phyloP scores from a whole-genome alignment of 1,139 yeast species.

The Protomyces arabidopsidicola region DNA sequence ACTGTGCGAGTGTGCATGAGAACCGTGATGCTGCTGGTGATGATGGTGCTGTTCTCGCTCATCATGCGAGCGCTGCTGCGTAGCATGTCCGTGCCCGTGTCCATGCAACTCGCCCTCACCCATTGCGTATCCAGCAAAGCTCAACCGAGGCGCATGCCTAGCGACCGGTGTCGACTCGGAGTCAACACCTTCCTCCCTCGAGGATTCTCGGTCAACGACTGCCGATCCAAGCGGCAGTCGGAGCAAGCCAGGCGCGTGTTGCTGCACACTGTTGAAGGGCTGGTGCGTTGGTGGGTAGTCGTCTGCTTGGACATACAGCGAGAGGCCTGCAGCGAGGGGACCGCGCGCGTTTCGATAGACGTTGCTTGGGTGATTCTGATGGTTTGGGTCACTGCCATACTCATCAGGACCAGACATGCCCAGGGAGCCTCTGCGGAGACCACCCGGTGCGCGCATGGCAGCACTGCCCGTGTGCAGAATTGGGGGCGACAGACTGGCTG shows the following conservation, averaged over 20 bases:
- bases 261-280: neutral
- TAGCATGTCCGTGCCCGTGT: neutral
- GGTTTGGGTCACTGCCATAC: neutral
- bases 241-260: neutral
- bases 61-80: neutral
- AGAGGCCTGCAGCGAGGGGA: neutral
- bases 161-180: neutral
- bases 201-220: neutral
- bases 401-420: neutral
- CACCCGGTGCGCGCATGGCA: neutral
- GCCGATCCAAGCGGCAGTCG: neutral
- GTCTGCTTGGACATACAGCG: neutral
- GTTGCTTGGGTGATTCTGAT: neutral
- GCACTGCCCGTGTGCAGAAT: neutral
- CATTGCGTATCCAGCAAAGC: neutral
- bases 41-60: neutral
- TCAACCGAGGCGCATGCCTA: slow-evolving; percentile 4
- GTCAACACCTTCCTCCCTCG: neutral
- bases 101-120: neutral
- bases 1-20: neutral
- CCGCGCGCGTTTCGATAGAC: neutral
- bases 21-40: neutral
- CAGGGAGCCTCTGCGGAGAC: neutral
- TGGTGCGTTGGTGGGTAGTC: neutral
- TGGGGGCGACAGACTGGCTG: neutral